Evolutionary conservation across 129 eudicot genomes (phyloP).

Genomic region (Flaveria brownii): DNA sequence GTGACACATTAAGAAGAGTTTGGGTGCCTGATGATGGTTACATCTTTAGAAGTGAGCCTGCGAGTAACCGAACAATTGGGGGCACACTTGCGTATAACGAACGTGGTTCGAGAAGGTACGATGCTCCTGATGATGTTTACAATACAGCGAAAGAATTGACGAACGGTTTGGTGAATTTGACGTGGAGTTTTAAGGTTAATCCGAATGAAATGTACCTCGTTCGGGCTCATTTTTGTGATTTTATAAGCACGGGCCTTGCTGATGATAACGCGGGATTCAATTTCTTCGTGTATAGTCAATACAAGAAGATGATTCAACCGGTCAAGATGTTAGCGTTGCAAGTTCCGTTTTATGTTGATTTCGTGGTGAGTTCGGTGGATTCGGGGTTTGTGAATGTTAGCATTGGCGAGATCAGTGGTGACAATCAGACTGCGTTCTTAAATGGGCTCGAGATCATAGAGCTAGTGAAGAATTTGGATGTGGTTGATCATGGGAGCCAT

Average conservation of each 20-base stretch:
- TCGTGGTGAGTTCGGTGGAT: constrained; percentile 40
- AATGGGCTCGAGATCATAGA: constrained; percentile 70
- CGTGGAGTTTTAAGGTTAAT: constrained; percentile 55
- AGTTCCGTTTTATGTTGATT: constrained; percentile 49
- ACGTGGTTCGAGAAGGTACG: background rate
- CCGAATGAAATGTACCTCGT: constrained; percentile 25
- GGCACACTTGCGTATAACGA: constrained; percentile 13
- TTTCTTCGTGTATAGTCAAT: constrained; percentile 32
- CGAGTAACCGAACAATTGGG: background rate
- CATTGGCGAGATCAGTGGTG: constrained; percentile 31
- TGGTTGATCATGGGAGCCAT: background rate
- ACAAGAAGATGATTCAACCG: constrained; percentile 8
- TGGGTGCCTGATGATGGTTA: constrained; percentile 56
- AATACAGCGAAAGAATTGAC: constrained; percentile 41
- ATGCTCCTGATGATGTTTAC: constrained; percentile 57
- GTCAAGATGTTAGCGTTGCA: background rate
- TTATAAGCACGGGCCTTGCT: background rate
- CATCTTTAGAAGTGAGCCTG: constrained; percentile 19
- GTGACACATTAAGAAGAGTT: constrained; percentile 49
- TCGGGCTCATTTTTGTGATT: constrained; percentile 59
- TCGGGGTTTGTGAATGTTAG: constrained; percentile 42
- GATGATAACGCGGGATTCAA: constrained; percentile 12
- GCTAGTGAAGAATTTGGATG: constrained; percentile 12
- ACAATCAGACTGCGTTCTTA: constrained; percentile 27
- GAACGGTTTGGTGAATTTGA: constrained; percentile 26